Base-by-base conservation (phyloP, 768 basidiomycete genomes). In the Pleurotus eryngii region DNA sequence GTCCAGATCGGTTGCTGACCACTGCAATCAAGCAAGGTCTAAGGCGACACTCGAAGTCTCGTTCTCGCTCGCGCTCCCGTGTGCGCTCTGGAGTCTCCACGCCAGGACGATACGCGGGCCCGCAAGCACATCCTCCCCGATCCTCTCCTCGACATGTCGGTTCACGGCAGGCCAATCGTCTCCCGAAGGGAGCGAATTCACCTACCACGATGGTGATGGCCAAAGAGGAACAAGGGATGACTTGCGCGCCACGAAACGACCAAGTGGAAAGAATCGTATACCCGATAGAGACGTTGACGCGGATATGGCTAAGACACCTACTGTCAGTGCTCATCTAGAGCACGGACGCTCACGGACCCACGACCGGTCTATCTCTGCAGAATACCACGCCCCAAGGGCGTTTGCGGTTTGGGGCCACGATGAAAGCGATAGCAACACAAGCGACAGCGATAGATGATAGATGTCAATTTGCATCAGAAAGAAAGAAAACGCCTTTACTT, bases 391-490 rank as follows among this genome's bases (percentile, higher is more conserved):
- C 27, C 78, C 69, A 46, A 76, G 83, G 37, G 86, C 89, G 6
- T 94, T 94, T 64, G 92, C 92, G 17, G 89, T 90, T 9, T 91
- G 85, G 83, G 92, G 92, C 0, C 87, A 91, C 40, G 92, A 94
- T 65, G 92, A 93, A 70, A 92, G 89, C 56, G 92, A 94, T 63
- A 90, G 89, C 67, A 87, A 86, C 64, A 79, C 89, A 12, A 92
- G 90, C 60, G 90, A 92, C 64, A 85, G 80, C 51, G 86, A 87
- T 57, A 65, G 20, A 14, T 54, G 42, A 35, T 9, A 35, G 11
- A 11, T 35, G 7, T 35, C 30, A 35, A 35, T 35, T 35, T 35
- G 30, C 11, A 11, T 11, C 11, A 35, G 30, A 35, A 35, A 35
- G 30, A 35, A 35, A 35, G 30, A 35, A 26, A 35, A 35, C 30